These are phyloP conservation scores for Lepidium didymum DNA, from an alignment of 345 rosid species.

Conservation along the genomic window DNA sequence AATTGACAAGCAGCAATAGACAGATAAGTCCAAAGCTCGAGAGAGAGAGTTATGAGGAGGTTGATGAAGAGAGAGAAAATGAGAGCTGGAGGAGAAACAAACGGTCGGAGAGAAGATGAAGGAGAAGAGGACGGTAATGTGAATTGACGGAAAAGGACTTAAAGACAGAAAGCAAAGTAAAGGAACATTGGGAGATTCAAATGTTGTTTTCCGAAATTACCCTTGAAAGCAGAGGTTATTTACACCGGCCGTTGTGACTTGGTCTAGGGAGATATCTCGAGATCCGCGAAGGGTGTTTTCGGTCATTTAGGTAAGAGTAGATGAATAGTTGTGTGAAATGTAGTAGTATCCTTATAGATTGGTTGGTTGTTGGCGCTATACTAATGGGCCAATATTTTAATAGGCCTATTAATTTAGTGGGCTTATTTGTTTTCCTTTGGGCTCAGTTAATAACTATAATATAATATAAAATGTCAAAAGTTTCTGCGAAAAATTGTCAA, in stretches of 20 bases:
- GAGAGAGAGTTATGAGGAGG: not conserved
- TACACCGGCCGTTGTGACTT: conserved; percentile 29
- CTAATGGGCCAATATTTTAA: too few species aligned
- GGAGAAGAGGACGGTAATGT: not conserved
- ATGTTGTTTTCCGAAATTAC: not conserved
- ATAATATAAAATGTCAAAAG: too few species aligned
- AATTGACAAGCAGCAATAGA: not conserved
- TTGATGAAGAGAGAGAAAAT: conserved; percentile 14
- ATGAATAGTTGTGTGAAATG: not conserved
- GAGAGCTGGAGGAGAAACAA: not conserved
- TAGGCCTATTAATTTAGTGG: too few species aligned
- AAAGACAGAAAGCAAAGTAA: conserved; percentile 7
- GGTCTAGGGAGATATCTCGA: conserved; percentile 1
- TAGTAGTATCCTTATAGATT: not conserved
- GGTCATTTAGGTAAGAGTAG: not conserved
- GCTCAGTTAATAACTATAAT: too few species aligned
- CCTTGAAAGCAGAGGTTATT: conserved; percentile 8
- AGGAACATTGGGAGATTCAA: conserved; percentile 22
- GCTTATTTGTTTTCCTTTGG: too few species aligned
- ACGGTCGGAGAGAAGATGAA: not conserved
- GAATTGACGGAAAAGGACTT: conserved; percentile 15
- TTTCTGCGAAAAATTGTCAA: too few species aligned
- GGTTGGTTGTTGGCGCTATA: not conserved
- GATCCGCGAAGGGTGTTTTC: conserved; percentile 22
- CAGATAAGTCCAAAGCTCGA: not conserved